A percentile compares a stretch with the other conserved stretches of the same genome.
phyloP scores from a whole-genome alignment of 2,329 filamentous ascomycete species.

The Leptographium lundbergii region DNA sequence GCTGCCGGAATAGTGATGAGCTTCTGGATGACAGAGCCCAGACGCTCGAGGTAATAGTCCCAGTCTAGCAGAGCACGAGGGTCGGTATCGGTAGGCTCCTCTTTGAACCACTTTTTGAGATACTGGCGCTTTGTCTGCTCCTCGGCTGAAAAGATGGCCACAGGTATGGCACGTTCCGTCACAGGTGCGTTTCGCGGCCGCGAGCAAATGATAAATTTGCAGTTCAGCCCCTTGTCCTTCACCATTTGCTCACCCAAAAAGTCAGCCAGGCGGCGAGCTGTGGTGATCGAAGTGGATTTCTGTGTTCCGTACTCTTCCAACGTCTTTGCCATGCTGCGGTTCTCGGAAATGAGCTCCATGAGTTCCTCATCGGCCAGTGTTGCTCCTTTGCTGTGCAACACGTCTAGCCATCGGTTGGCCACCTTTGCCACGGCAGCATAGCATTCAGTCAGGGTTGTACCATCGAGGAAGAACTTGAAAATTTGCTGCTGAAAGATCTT shows the following conservation, averaged over 20 bases:
- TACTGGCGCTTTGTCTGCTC: conserved; percentile 78
- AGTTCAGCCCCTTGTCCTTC: conserved; percentile 97
- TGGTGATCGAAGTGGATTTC: conserved; percentile 99
- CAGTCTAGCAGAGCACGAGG: conserved; percentile 85
- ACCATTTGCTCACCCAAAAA: conserved; percentile 98
- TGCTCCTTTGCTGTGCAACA: conserved; percentile 74
- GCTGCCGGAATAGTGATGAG: conserved; percentile 97
- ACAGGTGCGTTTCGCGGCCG: conserved; percentile 79
- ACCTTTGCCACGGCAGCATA: conserved; percentile 89
- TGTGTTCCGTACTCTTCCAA: conserved; percentile 90
- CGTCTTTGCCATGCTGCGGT: conserved; percentile 95
- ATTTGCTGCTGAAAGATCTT: conserved; percentile 99
- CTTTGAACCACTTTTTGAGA: conserved; percentile 88
- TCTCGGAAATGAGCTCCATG: conserved; percentile 99
- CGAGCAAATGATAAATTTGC: conserved; percentile 97
- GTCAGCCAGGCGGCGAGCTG: conserved; percentile 84
- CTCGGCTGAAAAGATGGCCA: conserved; percentile 94
- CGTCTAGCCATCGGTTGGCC: conserved; percentile 92
- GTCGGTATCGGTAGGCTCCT: conserved; percentile 84
- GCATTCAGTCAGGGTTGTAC: conserved; percentile 73
- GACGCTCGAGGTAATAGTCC: conserved; percentile 91
- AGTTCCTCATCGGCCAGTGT: conserved; percentile 93
- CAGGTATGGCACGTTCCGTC: conserved; percentile 85
- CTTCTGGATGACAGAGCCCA: conserved; percentile 97
- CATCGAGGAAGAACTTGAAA: conserved; percentile 98